Conservation (phyloP, 352 stramenopile genomes). For the Pythium aquatile region DNA sequence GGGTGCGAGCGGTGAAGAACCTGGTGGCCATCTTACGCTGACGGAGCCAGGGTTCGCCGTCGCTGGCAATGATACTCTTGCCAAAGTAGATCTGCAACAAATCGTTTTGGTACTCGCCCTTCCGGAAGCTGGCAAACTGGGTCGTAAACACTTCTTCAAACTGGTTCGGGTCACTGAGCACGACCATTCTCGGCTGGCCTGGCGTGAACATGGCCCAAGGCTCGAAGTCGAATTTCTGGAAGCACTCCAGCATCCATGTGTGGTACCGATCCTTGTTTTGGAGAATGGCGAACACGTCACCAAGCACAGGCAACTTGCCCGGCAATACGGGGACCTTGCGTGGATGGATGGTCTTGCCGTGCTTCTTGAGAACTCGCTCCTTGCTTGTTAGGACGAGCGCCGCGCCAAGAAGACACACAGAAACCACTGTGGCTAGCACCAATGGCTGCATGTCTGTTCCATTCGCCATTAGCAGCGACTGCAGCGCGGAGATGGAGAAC, state of each 20-base stretch:
- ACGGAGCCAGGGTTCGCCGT: constrained; percentile 30
- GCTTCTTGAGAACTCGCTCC: too few species aligned
- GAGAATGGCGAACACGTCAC: constrained; percentile 36
- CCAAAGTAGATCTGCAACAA: constrained; percentile 23
- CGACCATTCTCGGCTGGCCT: constrained; percentile 14
- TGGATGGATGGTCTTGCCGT: neutral
- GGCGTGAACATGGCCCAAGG: constrained; percentile 24
- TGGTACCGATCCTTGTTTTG: constrained; percentile 24
- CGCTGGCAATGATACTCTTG: constrained; percentile 17
- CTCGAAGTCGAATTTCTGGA: constrained; percentile 9
- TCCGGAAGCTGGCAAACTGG: constrained; percentile 33
- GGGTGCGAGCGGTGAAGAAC: constrained; percentile 29
- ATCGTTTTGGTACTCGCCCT: constrained; percentile 23
- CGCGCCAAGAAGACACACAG: too few species aligned
- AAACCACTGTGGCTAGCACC: too few species aligned
- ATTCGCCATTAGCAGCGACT: too few species aligned
- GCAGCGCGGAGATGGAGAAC: too few species aligned
- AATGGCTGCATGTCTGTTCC: too few species aligned
- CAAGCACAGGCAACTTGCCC: constrained; percentile 37
- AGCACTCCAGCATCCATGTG: constrained; percentile 35
- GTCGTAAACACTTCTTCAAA: constrained; percentile 31
- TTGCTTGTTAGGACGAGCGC: too few species aligned
- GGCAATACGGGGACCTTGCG: neutral
- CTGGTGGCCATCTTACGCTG: constrained; percentile 31
- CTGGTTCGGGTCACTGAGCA: constrained; percentile 23